Base-by-base conservation (phyloP, 805 yeast species). In the Wickerhamiella qilinensis region DNA sequence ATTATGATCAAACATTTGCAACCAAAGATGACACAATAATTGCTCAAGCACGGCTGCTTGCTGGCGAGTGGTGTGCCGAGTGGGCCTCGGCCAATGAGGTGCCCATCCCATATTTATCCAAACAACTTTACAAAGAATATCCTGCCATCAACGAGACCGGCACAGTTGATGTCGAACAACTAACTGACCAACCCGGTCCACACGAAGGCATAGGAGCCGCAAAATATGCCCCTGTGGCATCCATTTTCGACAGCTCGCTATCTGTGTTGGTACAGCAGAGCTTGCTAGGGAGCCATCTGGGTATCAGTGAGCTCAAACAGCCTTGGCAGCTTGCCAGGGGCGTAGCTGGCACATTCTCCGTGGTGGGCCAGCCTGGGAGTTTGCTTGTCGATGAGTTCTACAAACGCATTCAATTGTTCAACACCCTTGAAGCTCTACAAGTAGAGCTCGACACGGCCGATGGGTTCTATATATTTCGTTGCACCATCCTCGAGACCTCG, bases 171-270 rank as follows among this genome's bases (percentile, higher is more conserved):
- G 18, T 20, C 2, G 46, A 43, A 25, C 35, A 30, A 7, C 17
- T 46, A 11, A 28, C 39, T 19, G 15, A 19, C 11, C 3, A 2
- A 12, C 42, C 52, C 2, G 46, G 38, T 3, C 28, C 28, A 14
- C 48, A 49, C 18, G 48, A 37, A 15, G 27, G 35, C 2, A 34
- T 48, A 1, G 35, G 35, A 14, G 36, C 36, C 3, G 12, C 20
- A 7, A 43, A 44, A n/a, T 48, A 46, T 25, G 47, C 42, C 1
- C 50, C 53, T 3, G 31, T 49, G 6, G 43, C 45, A 9, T 30
- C 38, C 20, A 45, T 46, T 1, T 43, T 46, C 15, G 51, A 49
- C 16, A 46, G 51, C 35, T 18, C 45, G 17, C 37, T 49, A 1
- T 36, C 50, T 3, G 36, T 45, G 9, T 31, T 48, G n/a, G 40